Conservation (phyloP, 352 stramenopile species). For the Blastocystis hominis region DNA sequence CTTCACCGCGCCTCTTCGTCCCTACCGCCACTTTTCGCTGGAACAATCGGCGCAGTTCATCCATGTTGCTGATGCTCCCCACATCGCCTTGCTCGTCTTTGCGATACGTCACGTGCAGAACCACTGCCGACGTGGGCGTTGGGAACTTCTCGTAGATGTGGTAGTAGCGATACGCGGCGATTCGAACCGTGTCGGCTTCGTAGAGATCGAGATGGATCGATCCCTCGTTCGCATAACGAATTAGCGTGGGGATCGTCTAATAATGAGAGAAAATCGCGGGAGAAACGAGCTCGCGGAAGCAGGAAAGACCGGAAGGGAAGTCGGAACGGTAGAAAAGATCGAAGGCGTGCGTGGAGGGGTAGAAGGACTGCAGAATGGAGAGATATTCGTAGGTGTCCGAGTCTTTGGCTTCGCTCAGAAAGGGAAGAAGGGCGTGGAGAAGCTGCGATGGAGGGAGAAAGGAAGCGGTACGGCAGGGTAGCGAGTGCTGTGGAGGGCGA, state of each 20-base stretch:
- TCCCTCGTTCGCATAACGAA: slow-evolving; percentile 18
- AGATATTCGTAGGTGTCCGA: slow-evolving; percentile 19
- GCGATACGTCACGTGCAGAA: not conserved
- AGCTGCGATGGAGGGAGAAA: not conserved
- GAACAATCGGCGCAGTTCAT: not conserved
- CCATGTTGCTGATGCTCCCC: not conserved
- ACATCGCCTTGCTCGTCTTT: not conserved
- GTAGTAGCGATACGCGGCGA: slow-evolving; percentile 16
- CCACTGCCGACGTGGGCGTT: not conserved
- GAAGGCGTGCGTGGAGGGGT: not conserved
- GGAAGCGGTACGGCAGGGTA: not conserved
- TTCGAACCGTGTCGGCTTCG: not conserved
- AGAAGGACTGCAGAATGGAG: slow-evolving; percentile 20
- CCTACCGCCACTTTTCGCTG: slow-evolving; percentile 28
- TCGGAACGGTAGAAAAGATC: not conserved
- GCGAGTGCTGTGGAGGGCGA: not conserved
- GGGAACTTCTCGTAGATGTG: not conserved
- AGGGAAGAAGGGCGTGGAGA: not conserved
- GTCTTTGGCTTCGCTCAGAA: not conserved
- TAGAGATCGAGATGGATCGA: slow-evolving; percentile 29
- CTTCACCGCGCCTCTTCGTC: not conserved
- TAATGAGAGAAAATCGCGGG: not conserved
- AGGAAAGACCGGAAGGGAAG: not conserved
- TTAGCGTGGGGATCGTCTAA: slow-evolving; percentile 17
- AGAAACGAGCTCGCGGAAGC: slow-evolving; percentile 4